Percentiles rank a stretch among this genome's conserved stretches.
These are phyloP conservation scores for Lactarius deliciosus DNA, from an alignment of 768 basidiomycete species.

Conservation along the genomic window DNA sequence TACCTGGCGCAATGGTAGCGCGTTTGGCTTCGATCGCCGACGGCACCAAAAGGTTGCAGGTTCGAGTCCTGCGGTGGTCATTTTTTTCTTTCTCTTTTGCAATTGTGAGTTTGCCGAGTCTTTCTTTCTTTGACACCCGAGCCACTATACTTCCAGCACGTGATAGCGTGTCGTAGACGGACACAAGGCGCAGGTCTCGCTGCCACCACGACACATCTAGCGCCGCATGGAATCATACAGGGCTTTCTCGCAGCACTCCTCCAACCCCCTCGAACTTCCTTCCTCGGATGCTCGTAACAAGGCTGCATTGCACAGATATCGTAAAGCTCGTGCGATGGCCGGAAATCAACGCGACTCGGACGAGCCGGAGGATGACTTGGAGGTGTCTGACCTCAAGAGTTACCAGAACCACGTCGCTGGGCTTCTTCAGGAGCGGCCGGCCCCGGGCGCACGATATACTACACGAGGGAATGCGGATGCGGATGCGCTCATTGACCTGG, in stretches of 20 bases:
- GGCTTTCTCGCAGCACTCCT: slow-evolving; percentile 66
- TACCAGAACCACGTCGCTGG: slow-evolving; percentile 54
- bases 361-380: slow-evolving; percentile 47
- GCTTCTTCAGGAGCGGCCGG: slow-evolving; percentile 39
- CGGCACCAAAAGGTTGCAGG: slow-evolving; percentile 92
- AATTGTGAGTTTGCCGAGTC: neutral
- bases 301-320: slow-evolving; percentile 43
- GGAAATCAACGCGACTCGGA: slow-evolving; percentile 44
- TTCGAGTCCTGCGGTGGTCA: slow-evolving; percentile 87
- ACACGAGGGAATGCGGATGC: slow-evolving; percentile 5
- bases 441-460: slow-evolving; percentile 19
- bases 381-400: slow-evolving; percentile 41
- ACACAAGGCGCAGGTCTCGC: neutral
- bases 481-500: slow-evolving; percentile 45
- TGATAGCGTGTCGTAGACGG: slow-evolving; percentile 13
- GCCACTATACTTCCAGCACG: neutral
- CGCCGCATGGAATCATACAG: slow-evolving; percentile 39
- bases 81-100: slow-evolving; percentile 5
- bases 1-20: slow-evolving; percentile 92
- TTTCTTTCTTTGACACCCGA: neutral
- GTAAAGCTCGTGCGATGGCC: slow-evolving; percentile 38
- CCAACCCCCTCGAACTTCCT: slow-evolving; percentile 68
- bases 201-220: neutral
- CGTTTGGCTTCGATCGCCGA: slow-evolving; percentile 87
- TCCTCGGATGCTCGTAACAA: slow-evolving; percentile 59